These are phyloP conservation scores for Triangularia verruculosa DNA, from an alignment of 2,329 filamentous ascomycete species.

Conservation along the genomic window DNA sequence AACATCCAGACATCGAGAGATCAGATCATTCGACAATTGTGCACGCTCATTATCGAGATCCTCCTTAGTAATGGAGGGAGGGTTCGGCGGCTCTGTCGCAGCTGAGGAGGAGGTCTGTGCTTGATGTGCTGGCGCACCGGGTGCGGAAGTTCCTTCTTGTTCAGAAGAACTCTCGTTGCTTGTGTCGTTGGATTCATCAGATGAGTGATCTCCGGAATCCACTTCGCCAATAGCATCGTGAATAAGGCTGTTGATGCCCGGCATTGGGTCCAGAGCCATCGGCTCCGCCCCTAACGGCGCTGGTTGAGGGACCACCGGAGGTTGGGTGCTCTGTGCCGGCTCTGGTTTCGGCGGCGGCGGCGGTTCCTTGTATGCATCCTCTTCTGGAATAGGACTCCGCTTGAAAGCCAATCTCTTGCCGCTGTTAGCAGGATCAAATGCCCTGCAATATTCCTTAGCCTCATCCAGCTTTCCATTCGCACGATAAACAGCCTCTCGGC, in stretches of 20 bases:
- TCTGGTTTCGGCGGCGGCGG: conserved; percentile 30
- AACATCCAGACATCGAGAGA: conserved; percentile 87
- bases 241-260: conserved; percentile 29
- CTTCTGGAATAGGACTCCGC: conserved; percentile 64
- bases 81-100: conserved; percentile 23
- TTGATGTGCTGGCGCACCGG: conserved; percentile 30
- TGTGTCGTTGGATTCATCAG: conserved; percentile 29
- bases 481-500: conserved; percentile 76
- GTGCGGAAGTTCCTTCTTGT: conserved; percentile 22
- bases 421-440: conserved; percentile 42
- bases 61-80: conserved; percentile 60
- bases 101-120: conserved; percentile 24
- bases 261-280: conserved; percentile 34
- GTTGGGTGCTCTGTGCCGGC: conserved; percentile 25
- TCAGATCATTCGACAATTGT: conserved; percentile 70
- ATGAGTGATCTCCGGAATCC: conserved; percentile 25
- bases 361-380: conserved; percentile 47
- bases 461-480: conserved; percentile 63
- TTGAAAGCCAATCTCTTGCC: conserved; percentile 52
- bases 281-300: conserved; percentile 26
- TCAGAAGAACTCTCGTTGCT: conserved; percentile 25
- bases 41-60: conserved; percentile 74
- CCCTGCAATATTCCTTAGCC: conserved; percentile 72
- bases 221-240: conserved; percentile 28
- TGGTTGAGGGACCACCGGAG: conserved; percentile 3